phyloP scores from a whole-genome alignment of 345 rosid genomes.

The Kandelia obovata region DNA sequence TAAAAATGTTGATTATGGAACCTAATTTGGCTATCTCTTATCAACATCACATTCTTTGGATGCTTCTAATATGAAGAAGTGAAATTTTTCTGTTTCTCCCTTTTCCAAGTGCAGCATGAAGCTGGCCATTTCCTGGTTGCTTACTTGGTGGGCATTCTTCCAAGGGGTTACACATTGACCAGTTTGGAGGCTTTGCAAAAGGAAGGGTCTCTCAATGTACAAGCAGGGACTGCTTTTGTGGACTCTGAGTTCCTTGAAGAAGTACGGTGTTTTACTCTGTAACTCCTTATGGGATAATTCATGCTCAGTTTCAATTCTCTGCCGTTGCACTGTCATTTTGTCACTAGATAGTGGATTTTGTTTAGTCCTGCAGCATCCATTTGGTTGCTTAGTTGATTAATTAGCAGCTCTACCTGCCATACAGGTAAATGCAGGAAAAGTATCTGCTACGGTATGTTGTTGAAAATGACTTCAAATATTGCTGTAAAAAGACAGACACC shows the following conservation, averaged over 20 bases:
- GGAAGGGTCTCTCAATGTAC: conserved; percentile 89
- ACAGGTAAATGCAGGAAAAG: conserved; percentile 76
- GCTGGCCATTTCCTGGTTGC: conserved; percentile 98
- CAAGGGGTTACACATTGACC: conserved; percentile 66
- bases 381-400: no score
- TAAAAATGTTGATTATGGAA: no score
- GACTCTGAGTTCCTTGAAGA: conserved; percentile 88
- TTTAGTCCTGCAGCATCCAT: no score
- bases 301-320: not conserved
- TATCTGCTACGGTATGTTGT: conserved; percentile 64
- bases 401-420: conserved; percentile 8
- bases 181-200: conserved; percentile 77
- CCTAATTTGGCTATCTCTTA: no score
- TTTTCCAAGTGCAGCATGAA: conserved; percentile 58
- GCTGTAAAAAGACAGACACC: not conserved
- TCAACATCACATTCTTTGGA: no score
- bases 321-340: not conserved
- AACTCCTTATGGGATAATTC: not conserved
- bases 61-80: not conserved
- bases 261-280: conserved; percentile 35
- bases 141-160: conserved; percentile 78
- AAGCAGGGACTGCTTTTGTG: conserved; percentile 88
- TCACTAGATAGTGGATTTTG: not conserved
- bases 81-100: not conserved
- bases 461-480: not conserved